Percentiles rank a stretch among this genome's conserved stretches.
These are phyloP conservation scores for Fusarium xyrophilum DNA, from an alignment of 2,329 filamentous ascomycete genomes.

Conservation along the genomic window DNA sequence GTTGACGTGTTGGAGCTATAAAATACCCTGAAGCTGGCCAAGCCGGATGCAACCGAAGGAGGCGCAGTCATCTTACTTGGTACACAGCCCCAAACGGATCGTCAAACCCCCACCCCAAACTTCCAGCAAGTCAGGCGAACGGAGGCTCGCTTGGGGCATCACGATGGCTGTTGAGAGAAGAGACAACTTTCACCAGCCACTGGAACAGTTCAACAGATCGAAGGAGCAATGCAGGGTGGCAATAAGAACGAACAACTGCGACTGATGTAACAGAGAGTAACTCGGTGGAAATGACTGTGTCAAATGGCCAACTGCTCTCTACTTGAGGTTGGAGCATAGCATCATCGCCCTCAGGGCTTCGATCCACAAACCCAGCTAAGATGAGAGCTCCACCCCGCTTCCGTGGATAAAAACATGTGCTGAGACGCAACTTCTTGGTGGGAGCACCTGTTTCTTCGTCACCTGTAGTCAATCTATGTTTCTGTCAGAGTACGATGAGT, in stretches of 20 bases:
- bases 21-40: neutral
- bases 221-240: neutral
- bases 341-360: neutral
- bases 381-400: neutral
- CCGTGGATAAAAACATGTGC: neutral
- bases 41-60: neutral
- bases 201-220: neutral
- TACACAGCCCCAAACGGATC: conserved; percentile 3
- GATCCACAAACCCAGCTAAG: neutral
- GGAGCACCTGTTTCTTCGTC: too few species aligned
- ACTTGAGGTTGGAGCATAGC: neutral
- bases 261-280: too few species aligned
- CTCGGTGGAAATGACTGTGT: neutral
- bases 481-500: neutral
- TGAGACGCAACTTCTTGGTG: neutral
- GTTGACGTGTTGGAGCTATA: neutral
- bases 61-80: neutral
- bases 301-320: neutral
- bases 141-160: neutral
- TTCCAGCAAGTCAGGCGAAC: neutral
- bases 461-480: neutral
- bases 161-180: neutral
- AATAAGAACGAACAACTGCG: neutral
- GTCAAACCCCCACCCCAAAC: neutral
- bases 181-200: neutral